Percentiles rank a stretch among this genome's conserved stretches.
phyloP scores from a whole-genome alignment of 1,284 basidiomycete species.

The Porodaedalea pini region DNA sequence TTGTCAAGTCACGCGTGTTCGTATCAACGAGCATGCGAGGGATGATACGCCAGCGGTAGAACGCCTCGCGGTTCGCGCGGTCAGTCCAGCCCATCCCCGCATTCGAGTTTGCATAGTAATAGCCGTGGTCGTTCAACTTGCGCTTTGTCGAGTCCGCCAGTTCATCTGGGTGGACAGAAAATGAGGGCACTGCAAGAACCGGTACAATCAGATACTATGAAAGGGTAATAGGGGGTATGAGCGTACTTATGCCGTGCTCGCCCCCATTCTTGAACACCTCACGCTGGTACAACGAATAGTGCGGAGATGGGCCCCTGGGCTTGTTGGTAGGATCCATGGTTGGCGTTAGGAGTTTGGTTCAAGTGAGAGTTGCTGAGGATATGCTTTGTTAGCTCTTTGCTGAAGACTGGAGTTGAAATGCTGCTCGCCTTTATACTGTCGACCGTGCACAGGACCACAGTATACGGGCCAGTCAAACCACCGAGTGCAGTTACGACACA shows the following conservation, averaged over 20 bases:
- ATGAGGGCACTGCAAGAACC: conserved; percentile 31
- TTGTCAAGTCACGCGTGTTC: conserved; percentile 49
- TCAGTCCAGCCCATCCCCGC: conserved; percentile 56
- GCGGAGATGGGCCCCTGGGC: conserved; percentile 48
- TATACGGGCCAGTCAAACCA: too few relatives aligned
- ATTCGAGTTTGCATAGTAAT: conserved; percentile 56
- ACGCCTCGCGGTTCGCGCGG: conserved; percentile 50
- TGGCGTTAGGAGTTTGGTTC: not conserved
- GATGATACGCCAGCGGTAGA: conserved; percentile 50
- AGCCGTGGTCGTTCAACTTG: conserved; percentile 49
- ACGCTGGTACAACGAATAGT: conserved; percentile 54
- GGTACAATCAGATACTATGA: not conserved
- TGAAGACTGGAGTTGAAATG: not conserved
- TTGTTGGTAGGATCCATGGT: conserved; percentile 52
- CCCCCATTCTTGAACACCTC: conserved; percentile 49
- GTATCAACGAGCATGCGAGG: conserved; percentile 60
- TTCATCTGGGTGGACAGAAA: conserved; percentile 48
- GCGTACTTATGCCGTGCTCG: conserved; percentile 36
- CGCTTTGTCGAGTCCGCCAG: conserved; percentile 47
- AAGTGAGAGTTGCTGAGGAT: not conserved
- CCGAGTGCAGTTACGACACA: not conserved
- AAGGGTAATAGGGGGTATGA: not conserved
- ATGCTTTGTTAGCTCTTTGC: not conserved
- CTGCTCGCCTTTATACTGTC: not conserved
- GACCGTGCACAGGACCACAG: too few relatives aligned